Evolutionary conservation across 495 filamentous ascomycete genomes (phyloP).

Genomic region (Xylaria bambusicola): DNA sequence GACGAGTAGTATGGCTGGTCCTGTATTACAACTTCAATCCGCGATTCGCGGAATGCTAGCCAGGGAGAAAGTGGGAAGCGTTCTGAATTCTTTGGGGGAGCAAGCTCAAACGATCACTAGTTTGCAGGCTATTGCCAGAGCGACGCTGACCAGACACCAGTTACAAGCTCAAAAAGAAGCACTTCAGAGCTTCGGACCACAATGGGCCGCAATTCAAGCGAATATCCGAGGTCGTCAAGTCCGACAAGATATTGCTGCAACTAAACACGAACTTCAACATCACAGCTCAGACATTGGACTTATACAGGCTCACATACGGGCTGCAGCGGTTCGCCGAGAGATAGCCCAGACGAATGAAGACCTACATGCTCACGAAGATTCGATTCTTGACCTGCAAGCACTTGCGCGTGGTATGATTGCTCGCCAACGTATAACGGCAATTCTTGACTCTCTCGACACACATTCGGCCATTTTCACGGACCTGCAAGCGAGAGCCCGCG

Average conservation of each 20-base stretch:
- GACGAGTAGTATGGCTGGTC: slow-evolving; percentile 47
- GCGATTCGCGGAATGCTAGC: slow-evolving; percentile 53
- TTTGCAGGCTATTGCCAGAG: slow-evolving; percentile 54
- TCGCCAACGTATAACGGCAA: slow-evolving; percentile 46
- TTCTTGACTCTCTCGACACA: slow-evolving; percentile 59
- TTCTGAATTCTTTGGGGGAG: slow-evolving; percentile 40
- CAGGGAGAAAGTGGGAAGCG: slow-evolving; percentile 41
- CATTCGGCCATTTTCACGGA: slow-evolving; percentile 59
- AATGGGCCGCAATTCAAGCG: slow-evolving; percentile 54
- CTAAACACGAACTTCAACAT: slow-evolving; percentile 41
- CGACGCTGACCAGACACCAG: slow-evolving; percentile 39
- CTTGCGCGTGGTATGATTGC: slow-evolving; percentile 56
- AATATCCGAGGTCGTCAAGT: slow-evolving; percentile 48
- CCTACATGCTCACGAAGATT: slow-evolving; percentile 42
- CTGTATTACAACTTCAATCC: slow-evolving; percentile 53
- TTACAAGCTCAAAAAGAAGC: slow-evolving; percentile 39
- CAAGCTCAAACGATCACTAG: slow-evolving; percentile 40
- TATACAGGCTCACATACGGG: slow-evolving; percentile 45
- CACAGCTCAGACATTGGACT: slow-evolving; percentile 36
- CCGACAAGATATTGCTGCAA: slow-evolving; percentile 41
- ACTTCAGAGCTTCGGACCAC: slow-evolving; percentile 40
- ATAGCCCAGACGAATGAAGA: slow-evolving; percentile 45
- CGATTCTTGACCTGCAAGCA: slow-evolving; percentile 48
- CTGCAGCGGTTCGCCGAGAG: slow-evolving; percentile 50
- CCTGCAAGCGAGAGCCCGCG: slow-evolving; percentile 74